Evolutionary conservation across 2,329 filamentous ascomycete species (phyloP), one percentile per base, ranked within the genome.

Genomic region (Alternaria triticimaculans): DNA sequence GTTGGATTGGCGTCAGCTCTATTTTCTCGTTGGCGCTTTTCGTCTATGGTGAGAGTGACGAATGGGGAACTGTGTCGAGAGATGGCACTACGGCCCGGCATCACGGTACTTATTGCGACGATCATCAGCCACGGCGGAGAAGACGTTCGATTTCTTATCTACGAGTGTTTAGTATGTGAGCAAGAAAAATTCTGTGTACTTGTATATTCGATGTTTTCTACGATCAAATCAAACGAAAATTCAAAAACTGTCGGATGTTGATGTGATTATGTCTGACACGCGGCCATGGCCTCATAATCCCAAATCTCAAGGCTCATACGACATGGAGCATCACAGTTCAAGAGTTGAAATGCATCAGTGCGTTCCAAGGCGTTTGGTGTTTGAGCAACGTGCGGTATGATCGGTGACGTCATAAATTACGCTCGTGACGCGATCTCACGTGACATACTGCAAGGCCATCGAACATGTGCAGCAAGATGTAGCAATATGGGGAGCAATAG

Each of bases 371-470:
- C 37, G 8, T 41, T 18, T 18, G 15, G 37, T 3, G 8, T 18
- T 10, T 9, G 6, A 25, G 2, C 20, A 18, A 23, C 15, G 28
- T 14, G 18, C 11, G 5, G 10, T n/a, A 6, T 41, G n/a, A 20
- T 18, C 14, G 21, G 41, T 62, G 60, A 62, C 50, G 61, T 63
- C 48, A 56, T 61, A 12, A 2, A 12, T 8, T 60, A 25, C 61
- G 58, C 33, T 50, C 12, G 45, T 56, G 51, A 60, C 58, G 53
- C 53, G 57, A 30, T 37, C 18, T 64, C 64, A 66, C 64, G 64
- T 66, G 64, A 65, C n/a, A 2, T 14, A 1, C 4, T 8, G 18
- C 21, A 49, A 30, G 25, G 4, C 23, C 8, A 3, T 53, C 20
- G 12, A 37, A 43, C 14, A 30, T 26, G 49, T 20, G 15, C 12